Conservation (phyloP, 1,139 yeast genomes). For the Yamadazyma buinensis region DNA sequence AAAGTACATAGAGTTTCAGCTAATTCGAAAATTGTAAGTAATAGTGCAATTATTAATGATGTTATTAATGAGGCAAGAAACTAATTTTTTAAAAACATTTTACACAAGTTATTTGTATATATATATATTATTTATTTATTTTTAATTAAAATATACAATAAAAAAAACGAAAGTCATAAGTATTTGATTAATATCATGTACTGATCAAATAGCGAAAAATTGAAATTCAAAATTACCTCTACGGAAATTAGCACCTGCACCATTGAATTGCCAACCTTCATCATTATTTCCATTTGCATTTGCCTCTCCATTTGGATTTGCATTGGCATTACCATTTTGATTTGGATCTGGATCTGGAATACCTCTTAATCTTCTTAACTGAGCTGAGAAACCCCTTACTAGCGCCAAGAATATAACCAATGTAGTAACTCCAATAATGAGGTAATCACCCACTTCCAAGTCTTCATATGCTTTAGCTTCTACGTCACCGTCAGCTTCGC, state of each 20-base stretch:
- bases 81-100: too few relatives aligned
- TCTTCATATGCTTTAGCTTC: conserved; percentile 15
- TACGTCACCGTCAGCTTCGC: conserved; percentile 15
- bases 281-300: not conserved
- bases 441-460: conserved; percentile 31
- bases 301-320: too few relatives aligned
- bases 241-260: conserved; percentile 19
- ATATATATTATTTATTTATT: too few relatives aligned
- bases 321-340: conserved; percentile 4
- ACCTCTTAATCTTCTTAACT: conserved; percentile 23
- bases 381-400: conserved; percentile 24
- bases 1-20: conserved; percentile 2
- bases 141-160: too few relatives aligned
- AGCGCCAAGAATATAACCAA: too few relatives aligned
- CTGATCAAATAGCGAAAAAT: conserved; percentile 32
- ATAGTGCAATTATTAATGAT: conserved; percentile 22
- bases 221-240: conserved; percentile 36
- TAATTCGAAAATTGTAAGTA: conserved; percentile 15
- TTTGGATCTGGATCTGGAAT: conserved; percentile 1
- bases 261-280: conserved; percentile 14
- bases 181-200: too few relatives aligned
- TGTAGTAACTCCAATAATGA: conserved; percentile 29
- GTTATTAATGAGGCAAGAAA: conserved; percentile 18
- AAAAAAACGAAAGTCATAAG: too few relatives aligned
- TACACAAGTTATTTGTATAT: too few relatives aligned